Evolutionary conservation across 2,329 filamentous ascomycete genomes (phyloP).

Genomic region (Biscogniauxia mediterranea): DNA sequence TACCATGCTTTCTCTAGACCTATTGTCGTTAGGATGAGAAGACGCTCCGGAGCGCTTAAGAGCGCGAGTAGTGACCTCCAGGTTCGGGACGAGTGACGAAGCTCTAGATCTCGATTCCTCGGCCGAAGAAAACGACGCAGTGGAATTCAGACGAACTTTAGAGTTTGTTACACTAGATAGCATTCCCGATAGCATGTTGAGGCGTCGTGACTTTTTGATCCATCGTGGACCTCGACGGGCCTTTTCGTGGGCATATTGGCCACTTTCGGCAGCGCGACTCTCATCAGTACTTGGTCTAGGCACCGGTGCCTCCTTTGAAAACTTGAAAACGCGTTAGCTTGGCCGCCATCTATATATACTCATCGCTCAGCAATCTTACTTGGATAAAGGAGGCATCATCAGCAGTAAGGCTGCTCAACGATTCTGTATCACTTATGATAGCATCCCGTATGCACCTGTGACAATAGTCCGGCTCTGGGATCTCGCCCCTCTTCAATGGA

Average conservation of each 20-base stretch:
- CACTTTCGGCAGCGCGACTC: not conserved
- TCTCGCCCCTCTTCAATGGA: conserved; percentile 26
- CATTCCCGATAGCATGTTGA: conserved; percentile 13
- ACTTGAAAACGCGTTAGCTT: conserved; percentile 13
- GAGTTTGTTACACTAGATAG: conserved; percentile 6
- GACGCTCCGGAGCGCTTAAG: not conserved
- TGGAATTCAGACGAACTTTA: not conserved
- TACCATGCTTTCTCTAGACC: not conserved
- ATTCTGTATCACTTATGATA: conserved; percentile 2
- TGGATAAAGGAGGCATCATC: conserved; percentile 1
- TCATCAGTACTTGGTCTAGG: conserved; percentile 10
- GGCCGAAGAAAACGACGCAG: conserved; percentile 10
- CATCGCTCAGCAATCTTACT: conserved; percentile 4
- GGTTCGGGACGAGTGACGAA: conserved; percentile 8
- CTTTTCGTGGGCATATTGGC: conserved; percentile 8
- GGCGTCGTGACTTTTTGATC: conserved; percentile 8
- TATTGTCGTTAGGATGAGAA: not conserved
- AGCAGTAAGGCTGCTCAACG: conserved; percentile 3
- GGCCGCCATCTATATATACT: not conserved
- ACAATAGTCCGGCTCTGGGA: conserved; percentile 25
- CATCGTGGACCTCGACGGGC: conserved; percentile 4
- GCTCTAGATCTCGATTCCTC: conserved; percentile 16
- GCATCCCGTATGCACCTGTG: conserved; percentile 19
- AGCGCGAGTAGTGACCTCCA: not conserved
- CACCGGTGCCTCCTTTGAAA: not conserved